Percentiles rank a stretch among this genome's conserved stretches.
These are phyloP conservation scores for Polymyxa betae DNA, from an alignment of 208 protist genomes.

Conservation along the genomic window DNA sequence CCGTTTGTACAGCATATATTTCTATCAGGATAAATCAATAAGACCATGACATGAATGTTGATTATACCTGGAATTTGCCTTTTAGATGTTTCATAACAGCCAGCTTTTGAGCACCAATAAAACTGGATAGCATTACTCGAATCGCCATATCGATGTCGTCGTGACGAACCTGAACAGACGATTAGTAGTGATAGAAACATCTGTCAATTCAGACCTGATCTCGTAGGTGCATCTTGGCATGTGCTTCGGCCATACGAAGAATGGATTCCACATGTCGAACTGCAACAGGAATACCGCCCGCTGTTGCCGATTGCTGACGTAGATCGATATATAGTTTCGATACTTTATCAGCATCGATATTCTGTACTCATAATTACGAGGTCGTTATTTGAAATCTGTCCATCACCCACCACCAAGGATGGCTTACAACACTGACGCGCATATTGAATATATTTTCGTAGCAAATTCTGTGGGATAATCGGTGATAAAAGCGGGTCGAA, in stretches of 20 bases:
- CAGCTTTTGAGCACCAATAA: slow-evolving; percentile 93
- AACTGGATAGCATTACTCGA: slow-evolving; percentile 93
- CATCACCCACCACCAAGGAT: neutral
- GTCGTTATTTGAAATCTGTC: neutral
- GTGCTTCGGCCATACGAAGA: slow-evolving; percentile 91
- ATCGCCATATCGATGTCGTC: slow-evolving; percentile 97
- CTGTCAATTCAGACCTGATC: slow-evolving; percentile 67
- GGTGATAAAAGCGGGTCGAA: neutral
- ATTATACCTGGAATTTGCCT: slow-evolving; percentile 58
- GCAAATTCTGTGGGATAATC: slow-evolving; percentile 85
- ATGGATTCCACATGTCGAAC: slow-evolving; percentile 98
- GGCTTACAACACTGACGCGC: slow-evolving; percentile 68
- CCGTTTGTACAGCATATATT: slow-evolving; percentile 56
- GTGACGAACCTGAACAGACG: slow-evolving; percentile 79
- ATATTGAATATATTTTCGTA: slow-evolving; percentile 98
- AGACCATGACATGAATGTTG: neutral
- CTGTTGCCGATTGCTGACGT: slow-evolving; percentile 83
- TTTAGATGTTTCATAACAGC: slow-evolving; percentile 63
- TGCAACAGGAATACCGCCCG: slow-evolving; percentile 92
- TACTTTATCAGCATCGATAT: slow-evolving; percentile 57
- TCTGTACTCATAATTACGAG: neutral
- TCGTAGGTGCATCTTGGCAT: slow-evolving; percentile 94
- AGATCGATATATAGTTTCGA: slow-evolving; percentile 79
- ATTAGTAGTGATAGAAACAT: slow-evolving; percentile 3
- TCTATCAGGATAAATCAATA: neutral